Base-by-base conservation (phyloP, 2,329 filamentous ascomycete species). In the Phoma sp. region DNA sequence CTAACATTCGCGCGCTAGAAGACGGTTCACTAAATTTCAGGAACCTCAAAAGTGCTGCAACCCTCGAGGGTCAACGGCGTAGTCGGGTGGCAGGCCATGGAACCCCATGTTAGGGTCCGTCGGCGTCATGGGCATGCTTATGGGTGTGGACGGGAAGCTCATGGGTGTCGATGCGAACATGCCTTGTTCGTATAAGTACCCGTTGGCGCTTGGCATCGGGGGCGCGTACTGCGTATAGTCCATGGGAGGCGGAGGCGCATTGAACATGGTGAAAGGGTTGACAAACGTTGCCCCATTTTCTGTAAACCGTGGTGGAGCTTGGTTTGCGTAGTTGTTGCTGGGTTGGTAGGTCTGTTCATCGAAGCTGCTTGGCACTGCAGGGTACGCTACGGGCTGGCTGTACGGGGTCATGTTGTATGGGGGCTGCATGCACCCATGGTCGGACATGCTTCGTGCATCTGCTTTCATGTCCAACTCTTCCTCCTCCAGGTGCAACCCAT, bases 391-490 rank as follows among this genome's bases (percentile, higher is more conserved):
- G n/a, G 55, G 21, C 35, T 56, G 51, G 25, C 31, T 41, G 36
- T 52, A 41, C 3, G 52, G n/a, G 4, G 31, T 39, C 32, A 51
- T 41, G 44, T 43, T 43, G 29, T 41, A 57, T 6, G 19, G 43
- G 17, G 55, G 31, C 7, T 55, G 40, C 41, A 47, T 21, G 8
- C 21, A 22, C 1, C 47, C 50, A 13, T 55, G 40, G 2, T 51
- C 31, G 15, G 47, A 57, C 24, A 55, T 46, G 2, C 47, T 29
- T 10, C 21, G 46, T n/a, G 40, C 37, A 17, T 35, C 31, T 31
- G 41, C 43, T 38, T 63, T 62, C 41, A 52, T 36, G 25, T 69
- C 54, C n/a, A 46, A 6, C 21, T 43, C 37, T 8, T 55, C 52
- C 22, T 43, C 52, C 13, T 33, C 38, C 6, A 55, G 24, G n/a